Percentiles rank a stretch among this genome's conserved stretches.
Conservation (phyloP, 805 yeast species). For the Candida ovalis region DNA sequence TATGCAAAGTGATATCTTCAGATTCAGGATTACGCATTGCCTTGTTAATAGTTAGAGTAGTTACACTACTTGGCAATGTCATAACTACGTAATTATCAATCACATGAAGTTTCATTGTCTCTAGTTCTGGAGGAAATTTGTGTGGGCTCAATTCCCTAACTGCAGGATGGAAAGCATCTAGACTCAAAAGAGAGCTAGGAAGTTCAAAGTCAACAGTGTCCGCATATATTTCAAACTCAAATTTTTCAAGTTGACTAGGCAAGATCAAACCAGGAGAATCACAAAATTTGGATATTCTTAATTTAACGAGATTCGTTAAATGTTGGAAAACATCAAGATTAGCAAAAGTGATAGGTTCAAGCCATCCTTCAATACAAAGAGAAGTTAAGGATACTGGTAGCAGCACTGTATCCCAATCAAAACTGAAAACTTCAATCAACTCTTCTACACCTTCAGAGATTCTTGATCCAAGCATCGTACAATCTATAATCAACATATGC, state of each 20-base stretch:
- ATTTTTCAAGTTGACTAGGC: background rate
- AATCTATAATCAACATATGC: background rate
- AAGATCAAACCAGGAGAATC: background rate
- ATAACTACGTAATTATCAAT: background rate
- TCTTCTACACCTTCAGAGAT: background rate
- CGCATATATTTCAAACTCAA: background rate
- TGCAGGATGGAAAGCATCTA: constrained; percentile 1
- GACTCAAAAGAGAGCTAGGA: background rate
- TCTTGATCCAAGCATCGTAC: background rate
- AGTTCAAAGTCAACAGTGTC: background rate
- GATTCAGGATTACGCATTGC: background rate
- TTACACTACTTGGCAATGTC: background rate
- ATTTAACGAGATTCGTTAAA: background rate
- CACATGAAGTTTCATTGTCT: background rate
- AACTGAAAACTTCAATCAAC: background rate
- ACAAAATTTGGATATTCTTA: background rate
- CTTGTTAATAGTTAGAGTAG: background rate
- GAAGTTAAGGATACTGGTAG: background rate
- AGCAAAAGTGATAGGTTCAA: background rate
- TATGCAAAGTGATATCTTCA: background rate
- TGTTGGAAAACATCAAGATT: background rate
- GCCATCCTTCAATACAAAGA: background rate
- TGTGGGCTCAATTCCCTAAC: background rate
- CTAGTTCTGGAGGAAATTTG: background rate
- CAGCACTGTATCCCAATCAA: background rate